A percentile compares a stretch with the other conserved stretches of the same genome.
Conservation (phyloP, 257 asterid species). For the Euphrasia confusa region DNA sequence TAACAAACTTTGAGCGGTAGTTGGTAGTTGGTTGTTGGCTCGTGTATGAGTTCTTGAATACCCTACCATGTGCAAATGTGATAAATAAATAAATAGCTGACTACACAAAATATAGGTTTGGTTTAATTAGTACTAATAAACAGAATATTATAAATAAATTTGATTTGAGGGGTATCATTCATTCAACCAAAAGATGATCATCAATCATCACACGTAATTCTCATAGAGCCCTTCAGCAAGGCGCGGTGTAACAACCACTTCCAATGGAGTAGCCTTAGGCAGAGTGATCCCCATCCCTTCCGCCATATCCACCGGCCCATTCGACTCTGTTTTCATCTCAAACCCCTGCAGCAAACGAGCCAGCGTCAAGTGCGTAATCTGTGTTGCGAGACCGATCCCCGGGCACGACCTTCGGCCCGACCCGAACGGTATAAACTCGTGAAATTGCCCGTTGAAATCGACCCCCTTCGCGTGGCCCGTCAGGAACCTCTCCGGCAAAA, state of each 20-base stretch:
- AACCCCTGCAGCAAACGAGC: conserved; percentile 54
- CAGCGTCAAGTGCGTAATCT: conserved; percentile 31
- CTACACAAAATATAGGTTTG: too few relatives aligned
- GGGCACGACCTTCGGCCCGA: conserved; percentile 52
- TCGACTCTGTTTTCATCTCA: conserved; percentile 17
- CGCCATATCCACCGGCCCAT: conserved; percentile 37
- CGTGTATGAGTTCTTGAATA: too few relatives aligned
- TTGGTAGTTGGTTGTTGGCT: too few relatives aligned
- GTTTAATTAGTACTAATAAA: too few relatives aligned
- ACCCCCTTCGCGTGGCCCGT: conserved; percentile 13
- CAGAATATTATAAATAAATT: too few relatives aligned
- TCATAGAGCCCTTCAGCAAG: background rate
- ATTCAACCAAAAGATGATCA: too few relatives aligned
- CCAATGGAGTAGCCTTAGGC: conserved; percentile 36
- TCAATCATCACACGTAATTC: background rate
- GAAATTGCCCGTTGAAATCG: conserved; percentile 34
- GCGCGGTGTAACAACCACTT: conserved; percentile 35
- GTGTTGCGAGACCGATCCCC: conserved; percentile 34
- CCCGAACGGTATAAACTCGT: conserved; percentile 53
- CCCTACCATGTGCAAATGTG: too few relatives aligned
- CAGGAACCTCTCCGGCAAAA: conserved; percentile 53
- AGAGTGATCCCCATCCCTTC: conserved; percentile 39
- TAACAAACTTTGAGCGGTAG: too few relatives aligned
- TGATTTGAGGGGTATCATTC: too few relatives aligned
- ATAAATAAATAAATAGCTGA: too few relatives aligned